phyloP scores from a whole-genome alignment of 129 eudicot species.

The Arctium minus region DNA sequence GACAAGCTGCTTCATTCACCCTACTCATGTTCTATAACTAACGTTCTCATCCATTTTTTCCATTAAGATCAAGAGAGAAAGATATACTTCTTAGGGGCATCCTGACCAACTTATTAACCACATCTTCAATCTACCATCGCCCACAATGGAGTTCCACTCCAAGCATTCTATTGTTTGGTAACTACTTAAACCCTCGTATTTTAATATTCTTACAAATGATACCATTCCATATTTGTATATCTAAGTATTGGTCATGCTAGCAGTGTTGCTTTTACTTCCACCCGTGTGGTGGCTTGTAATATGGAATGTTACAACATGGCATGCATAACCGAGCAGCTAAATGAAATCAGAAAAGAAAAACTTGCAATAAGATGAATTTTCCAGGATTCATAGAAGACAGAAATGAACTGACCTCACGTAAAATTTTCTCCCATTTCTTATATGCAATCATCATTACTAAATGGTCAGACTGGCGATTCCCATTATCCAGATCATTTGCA shows the following conservation, averaged over 20 bases:
- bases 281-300: neutral
- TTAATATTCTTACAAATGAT: neutral
- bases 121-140: neutral
- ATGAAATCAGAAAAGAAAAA: neutral
- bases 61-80: neutral
- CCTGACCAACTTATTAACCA: neutral
- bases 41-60: neutral
- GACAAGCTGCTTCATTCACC: too few species aligned
- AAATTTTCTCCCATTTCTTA: conserved; percentile 78
- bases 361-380: conserved; percentile 4
- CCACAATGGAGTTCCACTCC: neutral
- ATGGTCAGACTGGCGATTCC: conserved; percentile 79
- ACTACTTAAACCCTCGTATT: neutral
- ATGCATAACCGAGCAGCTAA: conserved; percentile 2
- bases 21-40: too few species aligned
- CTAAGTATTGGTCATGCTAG: neutral
- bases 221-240: neutral
- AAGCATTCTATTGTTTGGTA: neutral
- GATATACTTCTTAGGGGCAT: neutral
- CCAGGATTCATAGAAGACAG: conserved; percentile 4
- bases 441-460: conserved; percentile 90
- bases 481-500: conserved; percentile 39
- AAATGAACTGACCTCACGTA: conserved; percentile 57
- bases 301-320: neutral
- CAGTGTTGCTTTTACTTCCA: neutral